Evolutionary conservation across 1,139 yeast species (phyloP).

Genomic region (Hyphopichia pseudoburtonii): DNA sequence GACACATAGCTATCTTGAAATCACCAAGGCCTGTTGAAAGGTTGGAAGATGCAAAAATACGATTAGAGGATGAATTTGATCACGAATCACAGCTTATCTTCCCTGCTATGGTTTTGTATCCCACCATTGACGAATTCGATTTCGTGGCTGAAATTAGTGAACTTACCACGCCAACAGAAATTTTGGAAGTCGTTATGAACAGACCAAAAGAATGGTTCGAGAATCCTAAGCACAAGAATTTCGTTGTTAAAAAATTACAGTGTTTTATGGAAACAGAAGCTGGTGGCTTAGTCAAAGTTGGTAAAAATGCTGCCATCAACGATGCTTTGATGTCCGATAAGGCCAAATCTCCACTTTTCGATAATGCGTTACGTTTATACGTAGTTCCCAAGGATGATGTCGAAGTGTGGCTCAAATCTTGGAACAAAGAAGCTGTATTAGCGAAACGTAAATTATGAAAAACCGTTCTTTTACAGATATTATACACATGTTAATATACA

Average conservation of each 20-base stretch:
- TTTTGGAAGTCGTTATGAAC: constrained; percentile 55
- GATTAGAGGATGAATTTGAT: constrained; percentile 69
- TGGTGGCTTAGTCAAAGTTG: constrained; percentile 86
- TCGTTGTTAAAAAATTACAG: constrained; percentile 59
- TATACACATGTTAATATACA: constrained; percentile 2
- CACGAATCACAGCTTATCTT: constrained; percentile 75
- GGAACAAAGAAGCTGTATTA: constrained; percentile 68
- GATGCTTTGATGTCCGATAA: constrained; percentile 60
- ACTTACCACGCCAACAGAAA: constrained; percentile 58
- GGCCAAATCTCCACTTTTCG: constrained; percentile 78
- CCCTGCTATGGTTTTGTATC: constrained; percentile 81
- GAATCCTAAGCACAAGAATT: constrained; percentile 60
- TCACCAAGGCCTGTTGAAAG: constrained; percentile 53
- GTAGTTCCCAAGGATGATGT: constrained; percentile 76
- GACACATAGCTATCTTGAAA: constrained; percentile 52
- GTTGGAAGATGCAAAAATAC: constrained; percentile 46
- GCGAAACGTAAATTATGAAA: constrained; percentile 37
- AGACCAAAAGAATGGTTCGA: constrained; percentile 74
- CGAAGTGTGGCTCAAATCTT: constrained; percentile 60
- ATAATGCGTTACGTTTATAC: constrained; percentile 69
- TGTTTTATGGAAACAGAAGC: constrained; percentile 78
- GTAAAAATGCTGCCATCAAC: constrained; percentile 70
- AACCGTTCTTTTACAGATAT: not conserved
- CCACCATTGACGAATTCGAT: constrained; percentile 83
- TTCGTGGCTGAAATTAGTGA: constrained; percentile 75